Conservation (phyloP, 75 land plant genomes). For the Isoetes taiwanensis region DNA sequence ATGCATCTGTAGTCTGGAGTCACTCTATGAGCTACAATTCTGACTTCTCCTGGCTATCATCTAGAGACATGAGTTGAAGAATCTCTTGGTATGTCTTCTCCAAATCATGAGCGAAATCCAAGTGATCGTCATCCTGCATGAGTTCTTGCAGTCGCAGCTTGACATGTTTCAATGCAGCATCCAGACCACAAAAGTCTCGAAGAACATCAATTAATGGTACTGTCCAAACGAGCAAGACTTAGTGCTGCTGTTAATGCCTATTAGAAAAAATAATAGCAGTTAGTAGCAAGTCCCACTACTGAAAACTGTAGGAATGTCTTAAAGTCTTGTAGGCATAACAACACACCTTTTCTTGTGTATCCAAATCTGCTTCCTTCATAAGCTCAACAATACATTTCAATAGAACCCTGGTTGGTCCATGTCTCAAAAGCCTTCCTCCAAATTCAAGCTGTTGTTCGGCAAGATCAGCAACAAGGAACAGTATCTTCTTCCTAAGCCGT, state of each 20-base stretch:
- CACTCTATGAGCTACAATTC: too few relatives aligned
- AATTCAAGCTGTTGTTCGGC: conserved; percentile 37
- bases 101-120: conserved; percentile 50
- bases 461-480: conserved; percentile 58
- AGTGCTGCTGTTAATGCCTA: conserved; percentile 73
- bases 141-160: conserved; percentile 28
- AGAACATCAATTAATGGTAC: conserved; percentile 29
- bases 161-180: conserved; percentile 40
- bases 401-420: conserved; percentile 21
- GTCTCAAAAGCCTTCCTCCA: conserved; percentile 13
- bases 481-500: conserved; percentile 54
- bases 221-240: conserved; percentile 38
- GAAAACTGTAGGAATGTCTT: background rate
- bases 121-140: conserved; percentile 30
- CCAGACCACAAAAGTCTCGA: conserved; percentile 40
- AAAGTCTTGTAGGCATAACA: background rate
- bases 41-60: too few relatives aligned
- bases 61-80: too few relatives aligned
- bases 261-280: conserved; percentile 9
- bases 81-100: conserved; percentile 63
- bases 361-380: conserved; percentile 46
- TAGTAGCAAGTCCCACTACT: background rate
- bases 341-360: conserved; percentile 85
- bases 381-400: conserved; percentile 70
- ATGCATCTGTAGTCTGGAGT: too few relatives aligned